Conservation (phyloP, 2,329 filamentous ascomycete species). For the Ophiostoma quercus region DNA sequence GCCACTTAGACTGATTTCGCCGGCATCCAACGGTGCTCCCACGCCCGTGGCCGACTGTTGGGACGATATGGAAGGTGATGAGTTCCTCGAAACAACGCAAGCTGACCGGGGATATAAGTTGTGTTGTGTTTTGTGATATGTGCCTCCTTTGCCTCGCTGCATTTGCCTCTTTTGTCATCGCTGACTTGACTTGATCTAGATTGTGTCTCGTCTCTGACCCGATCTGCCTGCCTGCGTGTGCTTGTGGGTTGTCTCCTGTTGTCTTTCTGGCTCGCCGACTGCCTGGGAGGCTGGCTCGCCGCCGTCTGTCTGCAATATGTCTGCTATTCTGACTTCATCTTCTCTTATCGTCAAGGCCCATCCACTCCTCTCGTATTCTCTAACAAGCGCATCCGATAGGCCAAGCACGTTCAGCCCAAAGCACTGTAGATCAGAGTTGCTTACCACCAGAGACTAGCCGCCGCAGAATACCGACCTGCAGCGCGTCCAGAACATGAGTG, state of each 20-base stretch:
- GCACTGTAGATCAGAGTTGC: not conserved
- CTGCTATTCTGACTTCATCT: not conserved
- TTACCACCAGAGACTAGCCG: not conserved
- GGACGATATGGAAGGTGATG: not conserved
- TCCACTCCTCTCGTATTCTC: constrained; percentile 8
- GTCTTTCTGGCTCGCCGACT: too few species aligned
- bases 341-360: not conserved
- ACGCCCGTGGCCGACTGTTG: constrained; percentile 13
- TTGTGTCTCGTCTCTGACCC: not conserved
- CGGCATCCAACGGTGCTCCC: constrained; percentile 20
- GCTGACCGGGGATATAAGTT: not conserved
- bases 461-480: not conserved
- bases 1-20: constrained; percentile 14
- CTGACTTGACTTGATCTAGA: not conserved
- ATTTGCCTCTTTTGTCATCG: not conserved
- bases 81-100: not conserved
- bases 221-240: not conserved
- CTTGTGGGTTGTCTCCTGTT: not conserved
- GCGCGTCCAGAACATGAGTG: not conserved
- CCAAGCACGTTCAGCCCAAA: not conserved
- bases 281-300: too few species aligned
- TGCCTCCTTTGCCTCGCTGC: not conserved
- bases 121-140: too few species aligned
- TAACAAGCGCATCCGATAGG: constrained; percentile 2
- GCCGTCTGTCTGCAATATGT: not conserved